Evolutionary conservation across 441 rosid genomes (phyloP), one percentile per base, ranked within the genome.

Genomic region (Jatropha podagrica): DNA sequence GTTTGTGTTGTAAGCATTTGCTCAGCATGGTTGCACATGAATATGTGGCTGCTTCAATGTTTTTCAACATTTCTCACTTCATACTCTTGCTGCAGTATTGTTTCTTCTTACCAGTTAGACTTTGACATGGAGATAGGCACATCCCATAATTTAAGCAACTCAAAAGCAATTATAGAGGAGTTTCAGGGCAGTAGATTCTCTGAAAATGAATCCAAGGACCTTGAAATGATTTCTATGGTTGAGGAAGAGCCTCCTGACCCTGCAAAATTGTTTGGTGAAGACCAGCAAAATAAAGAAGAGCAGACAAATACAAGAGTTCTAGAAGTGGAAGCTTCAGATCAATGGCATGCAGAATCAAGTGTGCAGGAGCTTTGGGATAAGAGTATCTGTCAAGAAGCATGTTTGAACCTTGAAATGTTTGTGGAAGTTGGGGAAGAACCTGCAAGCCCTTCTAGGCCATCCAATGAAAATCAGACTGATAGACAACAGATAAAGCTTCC

Each of bases 131-230:
- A 27, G 68, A 58, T 27, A 49, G 76, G 81, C 37, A 40, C 63
- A 58, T 76, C 74, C 9, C 71, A 17, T 46, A 66, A 71, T 68
- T 68, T 42, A 61, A 65, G 75, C 59, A 51, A 66, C 67, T 64
- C 68, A 65, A 79, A 83, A 55, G 74, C 76, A 64, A 80, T 67
- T 68, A 26, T 74, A 64, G 85, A 83, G 81, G 84, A 76, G 78
- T 74, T 65, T 84, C 80, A 3, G 78, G 73, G 61, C 51, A 61
- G 61, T 64, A 62, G 42, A 9, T 79, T 60, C 71, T 68, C 77
- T 48, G 70, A 44, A 52, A 75, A 66, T 64, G 82, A 77, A 69
- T 20, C 71, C 51, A 10, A 18, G 69, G 42, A 71, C 38, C 51
- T 65, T 67, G 55, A 78, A 76, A 75, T 7, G 32, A 58, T 70